Conservation (phyloP, 2,329 filamentous ascomycete species). For the Pseudocercospora fijiensis region DNA sequence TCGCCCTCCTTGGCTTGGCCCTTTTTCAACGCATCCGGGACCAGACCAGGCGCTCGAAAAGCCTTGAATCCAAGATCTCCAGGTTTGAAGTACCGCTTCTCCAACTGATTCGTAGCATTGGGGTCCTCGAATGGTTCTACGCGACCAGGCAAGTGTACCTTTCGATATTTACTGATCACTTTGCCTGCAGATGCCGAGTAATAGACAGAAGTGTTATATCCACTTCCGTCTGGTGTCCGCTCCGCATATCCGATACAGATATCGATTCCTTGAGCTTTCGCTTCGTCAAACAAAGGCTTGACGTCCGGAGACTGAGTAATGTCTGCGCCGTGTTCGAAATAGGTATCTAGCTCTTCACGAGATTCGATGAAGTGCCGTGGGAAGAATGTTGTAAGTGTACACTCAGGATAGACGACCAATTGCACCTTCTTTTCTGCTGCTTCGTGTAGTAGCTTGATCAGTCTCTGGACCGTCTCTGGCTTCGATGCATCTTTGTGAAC, state of each 20-base stretch:
- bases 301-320: constrained; percentile 46
- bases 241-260: constrained; percentile 57
- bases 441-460: constrained; percentile 51
- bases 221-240: constrained; percentile 44
- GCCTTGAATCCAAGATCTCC: constrained; percentile 56
- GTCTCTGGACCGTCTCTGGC: constrained; percentile 48
- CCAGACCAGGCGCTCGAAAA: constrained; percentile 52
- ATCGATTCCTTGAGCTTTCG: constrained; percentile 51
- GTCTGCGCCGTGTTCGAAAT: constrained; percentile 53
- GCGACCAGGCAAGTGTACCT: constrained; percentile 56
- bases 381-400: constrained; percentile 59
- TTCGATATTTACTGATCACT: constrained; percentile 55
- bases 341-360: constrained; percentile 46
- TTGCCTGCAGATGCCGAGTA: constrained; percentile 47
- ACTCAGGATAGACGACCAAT: constrained; percentile 56
- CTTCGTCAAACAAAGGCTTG: constrained; percentile 52
- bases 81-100: constrained; percentile 56
- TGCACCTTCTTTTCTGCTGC: constrained; percentile 49
- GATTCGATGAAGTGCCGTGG: constrained; percentile 47
- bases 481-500: constrained; percentile 47
- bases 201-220: constrained; percentile 56
- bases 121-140: constrained; percentile 53
- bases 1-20: constrained; percentile 25
- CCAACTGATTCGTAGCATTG: constrained; percentile 54
- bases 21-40: constrained; percentile 42